Conservation (phyloP, 139 green algal species). For the Chlorella vulgaris region DNA sequence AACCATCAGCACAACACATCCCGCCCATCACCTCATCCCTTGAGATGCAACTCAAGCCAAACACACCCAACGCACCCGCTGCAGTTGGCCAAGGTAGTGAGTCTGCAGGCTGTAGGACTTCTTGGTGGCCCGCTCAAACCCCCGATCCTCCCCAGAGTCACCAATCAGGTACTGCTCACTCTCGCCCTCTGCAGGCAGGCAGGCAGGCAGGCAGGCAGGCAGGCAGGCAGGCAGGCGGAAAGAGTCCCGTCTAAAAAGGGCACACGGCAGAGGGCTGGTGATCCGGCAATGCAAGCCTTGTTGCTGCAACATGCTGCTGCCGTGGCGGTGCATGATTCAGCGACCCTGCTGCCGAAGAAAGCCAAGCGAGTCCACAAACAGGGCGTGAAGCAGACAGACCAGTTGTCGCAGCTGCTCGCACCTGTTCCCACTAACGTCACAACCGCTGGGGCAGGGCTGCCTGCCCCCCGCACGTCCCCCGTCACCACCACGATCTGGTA, state of each 20-base stretch:
- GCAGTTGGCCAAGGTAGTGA: conserved; percentile 54
- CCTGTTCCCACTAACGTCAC: conserved; percentile 43
- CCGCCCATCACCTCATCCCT: too few species aligned
- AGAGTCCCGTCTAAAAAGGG: too few species aligned
- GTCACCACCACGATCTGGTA: conserved; percentile 70
- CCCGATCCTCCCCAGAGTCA: neutral
- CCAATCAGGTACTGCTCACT: conserved; percentile 49
- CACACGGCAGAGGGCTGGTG: too few species aligned
- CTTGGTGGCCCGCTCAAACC: conserved; percentile 62
- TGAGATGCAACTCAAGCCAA: too few species aligned
- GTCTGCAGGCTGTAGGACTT: conserved; percentile 57
- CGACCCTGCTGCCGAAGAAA: too few species aligned
- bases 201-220: neutral
- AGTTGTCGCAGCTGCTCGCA: neutral
- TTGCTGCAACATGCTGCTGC: too few species aligned
- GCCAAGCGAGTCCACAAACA: too few species aligned
- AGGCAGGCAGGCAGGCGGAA: neutral
- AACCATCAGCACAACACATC: too few species aligned
- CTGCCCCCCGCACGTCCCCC: conserved; percentile 83
- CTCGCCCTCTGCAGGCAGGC: conserved; percentile 34
- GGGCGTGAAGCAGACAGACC: too few species aligned
- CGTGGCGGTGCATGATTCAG: neutral
- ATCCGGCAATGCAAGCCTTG: too few species aligned
- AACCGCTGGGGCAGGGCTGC: conserved; percentile 54
- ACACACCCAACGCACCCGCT: conserved; percentile 38